Evolutionary conservation across 2,329 filamentous ascomycete species (phyloP).

Genomic region (Colletotrichum acutatum): DNA sequence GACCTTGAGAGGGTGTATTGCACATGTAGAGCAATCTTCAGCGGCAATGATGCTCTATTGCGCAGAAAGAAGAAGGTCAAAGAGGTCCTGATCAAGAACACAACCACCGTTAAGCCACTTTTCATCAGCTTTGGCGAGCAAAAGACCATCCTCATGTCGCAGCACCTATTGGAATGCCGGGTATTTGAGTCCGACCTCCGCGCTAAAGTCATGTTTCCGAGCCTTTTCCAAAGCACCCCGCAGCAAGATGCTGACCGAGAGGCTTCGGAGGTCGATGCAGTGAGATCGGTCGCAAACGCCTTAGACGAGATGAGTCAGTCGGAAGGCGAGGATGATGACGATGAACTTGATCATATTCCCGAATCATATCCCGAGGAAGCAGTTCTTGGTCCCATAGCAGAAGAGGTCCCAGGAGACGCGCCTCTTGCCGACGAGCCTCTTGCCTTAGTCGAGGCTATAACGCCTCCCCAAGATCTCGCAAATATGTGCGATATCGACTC

Average conservation of each 20-base stretch:
- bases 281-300: slow-evolving; percentile 41
- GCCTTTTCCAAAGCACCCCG: slow-evolving; percentile 43
- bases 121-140: slow-evolving; percentile 35
- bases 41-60: slow-evolving; percentile 39
- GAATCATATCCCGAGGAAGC: not conserved
- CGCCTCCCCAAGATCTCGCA: not conserved
- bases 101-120: slow-evolving; percentile 26
- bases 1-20: slow-evolving; percentile 41
- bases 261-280: slow-evolving; percentile 43
- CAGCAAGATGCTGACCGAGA: slow-evolving; percentile 41
- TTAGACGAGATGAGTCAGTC: slow-evolving; percentile 40
- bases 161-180: slow-evolving; percentile 38
- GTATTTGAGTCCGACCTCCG: slow-evolving; percentile 46
- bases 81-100: slow-evolving; percentile 37
- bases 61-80: slow-evolving; percentile 40
- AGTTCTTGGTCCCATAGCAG: rapidly evolving
- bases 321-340: not conserved
- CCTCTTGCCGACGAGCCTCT: not conserved
- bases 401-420: not conserved
- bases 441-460: not conserved
- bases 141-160: slow-evolving; percentile 38
- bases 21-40: slow-evolving; percentile 42
- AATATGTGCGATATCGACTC: not conserved
- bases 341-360: not conserved
- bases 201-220: slow-evolving; percentile 48